Evolutionary conservation across 2,329 filamentous ascomycete genomes (phyloP).

Genomic region (Botryotinia convoluta): DNA sequence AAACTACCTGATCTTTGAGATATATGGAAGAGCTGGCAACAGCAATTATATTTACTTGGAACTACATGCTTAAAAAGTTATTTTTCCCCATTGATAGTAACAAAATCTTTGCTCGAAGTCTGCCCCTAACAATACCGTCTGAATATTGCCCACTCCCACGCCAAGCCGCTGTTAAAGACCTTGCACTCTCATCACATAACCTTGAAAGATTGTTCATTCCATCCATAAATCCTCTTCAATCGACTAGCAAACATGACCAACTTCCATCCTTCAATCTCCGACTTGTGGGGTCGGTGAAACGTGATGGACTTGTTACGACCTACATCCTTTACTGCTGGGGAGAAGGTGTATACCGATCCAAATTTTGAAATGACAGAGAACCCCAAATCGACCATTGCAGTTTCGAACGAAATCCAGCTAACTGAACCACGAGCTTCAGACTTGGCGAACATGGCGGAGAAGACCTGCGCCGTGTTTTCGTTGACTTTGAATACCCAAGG

Average conservation of each 20-base stretch:
- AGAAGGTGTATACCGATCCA: constrained; percentile 43
- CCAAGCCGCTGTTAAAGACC: too few species aligned
- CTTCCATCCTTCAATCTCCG: constrained; percentile 7
- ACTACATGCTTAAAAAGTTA: neutral
- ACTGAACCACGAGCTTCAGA: constrained; percentile 23
- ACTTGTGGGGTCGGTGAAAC: constrained; percentile 16
- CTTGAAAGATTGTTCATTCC: neutral
- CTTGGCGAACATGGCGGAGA: constrained; percentile 37
- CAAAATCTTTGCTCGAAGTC: neutral
- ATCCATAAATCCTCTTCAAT: constrained; percentile 19
- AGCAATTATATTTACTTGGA: neutral
- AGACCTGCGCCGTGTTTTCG: constrained; percentile 41
- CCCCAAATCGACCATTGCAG: constrained; percentile 43
- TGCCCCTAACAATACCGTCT: neutral
- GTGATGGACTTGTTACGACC: constrained; percentile 10
- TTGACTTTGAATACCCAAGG: constrained; percentile 40
- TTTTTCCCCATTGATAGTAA: neutral
- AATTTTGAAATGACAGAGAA: constrained; percentile 44
- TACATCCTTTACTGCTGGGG: neutral
- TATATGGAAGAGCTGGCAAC: too few species aligned
- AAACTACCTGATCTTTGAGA: neutral
- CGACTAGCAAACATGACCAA: constrained; percentile 17
- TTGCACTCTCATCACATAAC: neutral
- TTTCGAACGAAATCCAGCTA: constrained; percentile 38
- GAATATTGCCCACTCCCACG: neutral